phyloP scores from a whole-genome alignment of 139 green algal genomes.

The Pleodorina starrii region DNA sequence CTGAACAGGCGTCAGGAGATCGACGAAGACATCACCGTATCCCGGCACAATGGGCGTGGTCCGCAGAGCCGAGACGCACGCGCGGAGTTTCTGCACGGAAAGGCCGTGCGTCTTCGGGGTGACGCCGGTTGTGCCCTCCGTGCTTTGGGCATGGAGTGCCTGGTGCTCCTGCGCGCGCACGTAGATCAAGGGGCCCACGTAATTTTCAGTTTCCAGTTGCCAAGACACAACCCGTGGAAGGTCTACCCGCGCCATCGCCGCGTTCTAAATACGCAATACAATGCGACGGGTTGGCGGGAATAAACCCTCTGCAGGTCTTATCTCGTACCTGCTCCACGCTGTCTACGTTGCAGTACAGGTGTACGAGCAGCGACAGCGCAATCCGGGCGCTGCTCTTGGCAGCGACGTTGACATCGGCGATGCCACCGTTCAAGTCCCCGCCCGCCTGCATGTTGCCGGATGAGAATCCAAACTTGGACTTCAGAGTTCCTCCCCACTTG shows the following conservation, averaged over 20 bases:
- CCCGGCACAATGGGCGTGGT: conserved; percentile 22
- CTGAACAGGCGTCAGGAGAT: neutral
- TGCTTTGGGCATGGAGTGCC: neutral
- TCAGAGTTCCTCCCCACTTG: neutral
- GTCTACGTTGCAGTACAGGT: conserved; percentile 42
- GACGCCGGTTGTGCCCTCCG: neutral
- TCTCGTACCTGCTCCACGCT: neutral
- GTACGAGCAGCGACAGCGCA: neutral
- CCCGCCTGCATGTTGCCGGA: neutral
- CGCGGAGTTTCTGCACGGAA: neutral
- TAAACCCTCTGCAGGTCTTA: neutral
- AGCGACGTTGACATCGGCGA: neutral
- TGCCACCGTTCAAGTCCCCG: no score
- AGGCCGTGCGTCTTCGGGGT: neutral
- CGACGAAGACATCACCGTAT: conserved; percentile 2
- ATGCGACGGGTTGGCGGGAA: no score
- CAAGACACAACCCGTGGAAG: no score
- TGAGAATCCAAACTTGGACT: neutral
- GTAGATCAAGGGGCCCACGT: neutral
- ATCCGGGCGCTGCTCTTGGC: neutral
- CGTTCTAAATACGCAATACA: no score
- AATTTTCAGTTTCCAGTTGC: no score
- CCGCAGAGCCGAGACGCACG: neutral
- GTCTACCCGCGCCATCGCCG: no score
- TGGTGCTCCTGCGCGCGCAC: neutral